phyloP scores from a whole-genome alignment of 2,329 filamentous ascomycete species.

The Cladophialophora carrionii region DNA sequence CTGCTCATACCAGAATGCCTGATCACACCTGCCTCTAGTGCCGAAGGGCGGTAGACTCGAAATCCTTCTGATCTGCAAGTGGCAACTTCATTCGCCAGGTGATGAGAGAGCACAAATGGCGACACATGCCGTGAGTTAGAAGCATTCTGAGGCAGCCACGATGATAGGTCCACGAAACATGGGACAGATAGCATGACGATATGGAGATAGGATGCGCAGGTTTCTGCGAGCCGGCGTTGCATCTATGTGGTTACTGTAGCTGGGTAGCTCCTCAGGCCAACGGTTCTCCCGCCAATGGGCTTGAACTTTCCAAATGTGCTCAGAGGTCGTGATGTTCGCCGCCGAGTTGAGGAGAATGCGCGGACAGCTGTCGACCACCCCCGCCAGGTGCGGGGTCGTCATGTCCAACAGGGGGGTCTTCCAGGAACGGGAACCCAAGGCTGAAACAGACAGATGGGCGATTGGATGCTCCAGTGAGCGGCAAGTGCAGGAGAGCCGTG shows the following conservation, averaged over 20 bases:
- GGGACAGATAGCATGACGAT: conserved; percentile 18
- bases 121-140: neutral
- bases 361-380: neutral
- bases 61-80: conserved; percentile 4
- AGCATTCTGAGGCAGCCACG: neutral
- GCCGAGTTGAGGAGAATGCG: conserved; percentile 2
- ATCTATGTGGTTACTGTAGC: neutral
- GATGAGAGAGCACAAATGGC: neutral
- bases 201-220: conserved; percentile 18
- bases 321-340: neutral
- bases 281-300: neutral
- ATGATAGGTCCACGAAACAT: conserved; percentile 15
- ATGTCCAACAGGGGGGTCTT: neutral
- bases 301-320: neutral
- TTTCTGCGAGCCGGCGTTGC: conserved; percentile 3
- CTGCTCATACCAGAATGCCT: conserved; percentile 3
- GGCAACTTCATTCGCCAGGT: conserved; percentile 8
- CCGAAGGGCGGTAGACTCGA: conserved; percentile 5
- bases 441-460: conserved; percentile 12
- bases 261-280: conserved; percentile 5
- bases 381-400: conserved; percentile 12
- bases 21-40: conserved; percentile 6
- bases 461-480: neutral
- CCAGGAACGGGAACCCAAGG: conserved; percentile 6
- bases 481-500: neutral